These are phyloP conservation scores for Leccinum griseonigrum DNA, from an alignment of 1,284 basidiomycete genomes.

Conservation along the genomic window DNA sequence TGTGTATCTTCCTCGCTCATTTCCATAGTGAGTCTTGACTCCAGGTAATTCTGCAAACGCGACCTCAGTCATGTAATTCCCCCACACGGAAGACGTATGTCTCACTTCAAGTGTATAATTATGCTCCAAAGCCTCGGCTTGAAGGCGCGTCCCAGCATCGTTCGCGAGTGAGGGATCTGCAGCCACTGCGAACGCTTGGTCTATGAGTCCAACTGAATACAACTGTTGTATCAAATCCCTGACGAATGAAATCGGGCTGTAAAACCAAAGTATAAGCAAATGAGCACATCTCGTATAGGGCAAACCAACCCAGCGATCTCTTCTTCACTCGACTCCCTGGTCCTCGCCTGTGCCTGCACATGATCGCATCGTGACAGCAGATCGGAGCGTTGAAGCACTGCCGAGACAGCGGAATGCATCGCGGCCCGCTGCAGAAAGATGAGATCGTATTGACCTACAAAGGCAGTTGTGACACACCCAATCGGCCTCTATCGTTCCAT, in stretches of 20 bases:
- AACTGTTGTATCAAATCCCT: constrained; percentile 62
- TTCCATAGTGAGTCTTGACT: constrained; percentile 58
- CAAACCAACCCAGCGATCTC: constrained; percentile 21
- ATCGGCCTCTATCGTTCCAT: constrained; percentile 49
- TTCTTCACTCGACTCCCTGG: constrained; percentile 21
- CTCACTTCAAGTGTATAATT: constrained; percentile 53
- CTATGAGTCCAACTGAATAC: constrained; percentile 51
- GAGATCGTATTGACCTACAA: constrained; percentile 7
- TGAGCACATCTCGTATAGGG: not conserved
- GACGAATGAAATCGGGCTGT: constrained; percentile 46
- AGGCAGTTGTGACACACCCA: constrained; percentile 44
- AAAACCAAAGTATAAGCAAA: constrained; percentile 8
- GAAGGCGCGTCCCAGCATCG: constrained; percentile 47
- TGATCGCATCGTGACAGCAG: constrained; percentile 49
- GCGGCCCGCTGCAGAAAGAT: constrained; percentile 47
- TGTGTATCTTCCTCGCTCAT: constrained; percentile 47
- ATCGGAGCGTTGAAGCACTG: constrained; percentile 49
- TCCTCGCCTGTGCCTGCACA: constrained; percentile 32
- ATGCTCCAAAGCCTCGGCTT: constrained; percentile 56
- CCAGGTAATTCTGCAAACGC: constrained; percentile 51
- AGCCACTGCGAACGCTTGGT: constrained; percentile 47
- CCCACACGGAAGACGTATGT: not conserved
- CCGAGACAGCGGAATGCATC: constrained; percentile 52
- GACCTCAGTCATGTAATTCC: not conserved
- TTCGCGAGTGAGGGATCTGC: constrained; percentile 51